Evolutionary conservation across 2,329 filamentous ascomycete genomes (phyloP), one percentile per base, ranked within the genome.

Genomic region (Trichoderma polysporum): DNA sequence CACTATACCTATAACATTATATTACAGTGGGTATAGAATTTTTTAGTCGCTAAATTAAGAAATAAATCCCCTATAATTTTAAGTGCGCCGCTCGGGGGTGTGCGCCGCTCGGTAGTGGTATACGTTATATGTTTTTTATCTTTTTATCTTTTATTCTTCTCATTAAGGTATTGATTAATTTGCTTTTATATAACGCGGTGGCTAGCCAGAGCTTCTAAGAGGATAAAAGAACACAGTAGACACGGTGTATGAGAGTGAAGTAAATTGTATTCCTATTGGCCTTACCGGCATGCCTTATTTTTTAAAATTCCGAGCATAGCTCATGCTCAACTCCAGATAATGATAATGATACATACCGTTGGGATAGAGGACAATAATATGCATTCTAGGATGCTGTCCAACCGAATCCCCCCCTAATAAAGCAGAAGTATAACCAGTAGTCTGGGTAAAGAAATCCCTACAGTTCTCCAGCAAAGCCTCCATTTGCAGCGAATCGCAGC

Each of bases 401-500:
- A n/a, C 9, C 29, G 19, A 49, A 25, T 10, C 17, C 25, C 22
- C 19, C 22, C 3, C 17, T 3, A 33, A 12, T 9, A 27, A 25
- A 60, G 39, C 29, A 53, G 7, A 62, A 53, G 22, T 6, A 31
- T 33, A 25, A 27, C 15, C 15, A 5, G 10, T 29, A 25, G 17
- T 33, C 1, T 12, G 45, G 15, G 17, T 4, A 17, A 3, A 25
- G 47, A 3, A 25, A 19, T 7, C 1, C 9, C 41, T 66, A 68
- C 53, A 68, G 17, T 17, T 50, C 64, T 22, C 66, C 66, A 17
- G 72, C 68, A 57, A 88, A 84, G 1, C 88, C 90, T 1, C 88
- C 90, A 39, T 85, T 85, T 64, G 88, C 85, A 9, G 88, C 86
- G 74, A 93, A 92, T 66, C 89, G 88, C 69, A 89, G 78, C 77